These are phyloP conservation scores for Aspergillus texensis DNA, from an alignment of 2,329 filamentous ascomycete genomes.

Conservation along the genomic window DNA sequence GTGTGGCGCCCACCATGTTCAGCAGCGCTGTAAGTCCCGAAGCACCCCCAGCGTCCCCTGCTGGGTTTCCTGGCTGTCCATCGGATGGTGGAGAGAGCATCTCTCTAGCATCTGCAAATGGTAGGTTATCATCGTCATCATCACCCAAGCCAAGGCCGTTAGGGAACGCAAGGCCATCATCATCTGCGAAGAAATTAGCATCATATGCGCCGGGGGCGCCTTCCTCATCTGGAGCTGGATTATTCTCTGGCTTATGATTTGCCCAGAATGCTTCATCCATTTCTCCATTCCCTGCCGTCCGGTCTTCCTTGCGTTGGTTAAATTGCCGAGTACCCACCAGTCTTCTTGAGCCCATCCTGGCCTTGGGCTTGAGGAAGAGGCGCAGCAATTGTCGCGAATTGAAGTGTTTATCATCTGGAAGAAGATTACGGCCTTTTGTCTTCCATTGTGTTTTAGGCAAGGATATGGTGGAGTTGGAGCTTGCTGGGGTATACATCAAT, in stretches of 20 bases:
- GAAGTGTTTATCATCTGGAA: constrained; percentile 98
- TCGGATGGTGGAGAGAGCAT: constrained; percentile 48
- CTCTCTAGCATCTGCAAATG: constrained; percentile 53
- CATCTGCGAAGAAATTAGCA: constrained; percentile 90
- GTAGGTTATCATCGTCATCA: constrained; percentile 51
- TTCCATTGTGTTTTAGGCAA: constrained; percentile 95
- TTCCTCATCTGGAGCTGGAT: constrained; percentile 54
- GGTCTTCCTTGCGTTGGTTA: constrained; percentile 45
- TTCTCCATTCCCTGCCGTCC: constrained; percentile 68
- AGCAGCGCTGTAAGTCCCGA: constrained; percentile 43
- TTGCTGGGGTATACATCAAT: constrained; percentile 77
- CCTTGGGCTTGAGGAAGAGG: constrained; percentile 93
- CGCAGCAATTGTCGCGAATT: constrained; percentile 87
- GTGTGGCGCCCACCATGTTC: constrained; percentile 43
- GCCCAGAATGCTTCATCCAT: constrained; percentile 98
- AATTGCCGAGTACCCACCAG: constrained; percentile 51
- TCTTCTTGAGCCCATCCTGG: constrained; percentile 72
- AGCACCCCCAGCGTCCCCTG: constrained; percentile 36
- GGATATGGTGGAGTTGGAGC: constrained; percentile 78
- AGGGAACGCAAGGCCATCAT: constrained; percentile 56
- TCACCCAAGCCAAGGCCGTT: constrained; percentile 49
- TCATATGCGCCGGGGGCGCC: constrained; percentile 79
- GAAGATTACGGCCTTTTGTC: constrained; percentile 86
- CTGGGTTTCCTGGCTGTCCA: constrained; percentile 34
- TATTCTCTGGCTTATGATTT: constrained; percentile 60